Evolutionary conservation across 148 eudicot genomes (phyloP).

Genomic region (Nepenthes mirabilis): DNA sequence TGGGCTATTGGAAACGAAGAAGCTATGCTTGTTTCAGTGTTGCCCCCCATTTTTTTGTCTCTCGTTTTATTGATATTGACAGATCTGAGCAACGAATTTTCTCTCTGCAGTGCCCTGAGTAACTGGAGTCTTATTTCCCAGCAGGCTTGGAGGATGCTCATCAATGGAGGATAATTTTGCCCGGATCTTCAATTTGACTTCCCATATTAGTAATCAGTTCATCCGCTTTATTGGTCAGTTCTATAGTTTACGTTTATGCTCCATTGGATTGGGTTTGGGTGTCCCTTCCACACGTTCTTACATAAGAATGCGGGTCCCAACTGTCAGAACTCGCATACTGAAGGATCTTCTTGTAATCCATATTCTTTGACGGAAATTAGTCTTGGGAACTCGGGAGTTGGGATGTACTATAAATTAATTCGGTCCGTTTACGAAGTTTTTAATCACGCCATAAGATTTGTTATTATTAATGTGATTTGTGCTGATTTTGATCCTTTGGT

Average conservation of each 20-base stretch:
- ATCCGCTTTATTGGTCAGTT: constrained; percentile 53
- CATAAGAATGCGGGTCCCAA: no score
- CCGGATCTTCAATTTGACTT: constrained; percentile 46
- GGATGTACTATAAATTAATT: not conserved
- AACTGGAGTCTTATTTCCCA: constrained; percentile 9
- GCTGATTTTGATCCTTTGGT: not conserved
- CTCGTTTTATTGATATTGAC: no score
- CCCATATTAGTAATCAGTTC: constrained; percentile 39
- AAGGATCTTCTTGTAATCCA: no score
- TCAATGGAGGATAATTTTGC: constrained; percentile 60
- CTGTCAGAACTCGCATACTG: no score
- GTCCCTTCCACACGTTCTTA: no score
- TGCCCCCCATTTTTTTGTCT: no score
- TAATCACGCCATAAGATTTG: not conserved
- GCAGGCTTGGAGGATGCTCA: constrained; percentile 13
- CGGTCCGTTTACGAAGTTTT: no score
- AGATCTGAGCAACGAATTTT: not conserved
- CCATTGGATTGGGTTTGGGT: no score
- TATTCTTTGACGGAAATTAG: no score
- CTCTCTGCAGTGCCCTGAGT: constrained; percentile 9
- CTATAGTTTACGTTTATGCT: not conserved
- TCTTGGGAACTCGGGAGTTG: not conserved
- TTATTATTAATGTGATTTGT: not conserved
- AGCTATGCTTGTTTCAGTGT: no score
- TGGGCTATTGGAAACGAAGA: no score